Base-by-base conservation (phyloP, 345 rosid species). In the Eucalyptus tenuipes region DNA sequence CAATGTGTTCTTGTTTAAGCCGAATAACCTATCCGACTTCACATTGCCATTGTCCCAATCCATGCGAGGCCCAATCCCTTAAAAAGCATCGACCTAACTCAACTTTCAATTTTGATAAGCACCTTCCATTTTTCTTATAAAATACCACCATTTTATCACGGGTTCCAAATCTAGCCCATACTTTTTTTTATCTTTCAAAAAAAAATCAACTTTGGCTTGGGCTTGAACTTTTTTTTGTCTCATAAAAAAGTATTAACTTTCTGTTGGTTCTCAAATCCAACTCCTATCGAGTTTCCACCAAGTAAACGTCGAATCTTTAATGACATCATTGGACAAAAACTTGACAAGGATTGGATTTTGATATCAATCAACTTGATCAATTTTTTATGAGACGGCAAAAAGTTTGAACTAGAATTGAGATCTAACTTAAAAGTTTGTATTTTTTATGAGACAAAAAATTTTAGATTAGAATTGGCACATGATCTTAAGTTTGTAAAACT, bases 271-370 rank as follows among this genome's bases (percentile, higher is more conserved):
- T 4, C 16, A 12, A 29, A 29, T 61, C 33, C 4, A 0, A 8
- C 4, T 2, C 4, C 6, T 61, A 4, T 13, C 4, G 7, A 61
- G 33, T 61, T 61, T 61, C 2, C 33, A 0, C 33, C 68, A 27
- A 24, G 29, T 55, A 57, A 5, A 61, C 7, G 3, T 59, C 0
- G 0, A 59, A 59, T 59, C 29, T 55, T 55, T 24, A 24, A 55
- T 8, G 61, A 24, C 13, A 10, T 55, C 61, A 24, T 55, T 8
- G 29, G 29, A 55, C 8, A 24, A 24, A 55, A 55, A 2, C 61
- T 55, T 24, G 13, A 55, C 61, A 55, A 10, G 0, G 13, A 55
- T 1, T 0, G 0, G 29, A 55, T 55, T 55, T 4, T 1, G 2
- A 55, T 24, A 4, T 9, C 29, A 25, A 24, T 25, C 61, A 55